Conservation (phyloP, 2,329 filamentous ascomycete species). For the Neonectria neomacrospora region DNA sequence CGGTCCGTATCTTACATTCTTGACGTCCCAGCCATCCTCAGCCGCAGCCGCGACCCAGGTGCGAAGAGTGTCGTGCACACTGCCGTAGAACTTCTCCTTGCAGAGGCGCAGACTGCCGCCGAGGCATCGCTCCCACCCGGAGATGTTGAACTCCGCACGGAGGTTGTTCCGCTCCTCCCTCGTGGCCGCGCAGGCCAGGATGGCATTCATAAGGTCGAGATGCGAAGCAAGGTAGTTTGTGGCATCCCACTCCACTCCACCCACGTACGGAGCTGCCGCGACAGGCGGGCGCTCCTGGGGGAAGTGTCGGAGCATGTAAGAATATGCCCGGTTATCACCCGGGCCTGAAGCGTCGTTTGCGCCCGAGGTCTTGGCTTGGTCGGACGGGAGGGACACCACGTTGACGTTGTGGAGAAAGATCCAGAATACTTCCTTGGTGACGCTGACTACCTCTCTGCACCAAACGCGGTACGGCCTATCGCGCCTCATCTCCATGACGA, state of each 20-base stretch:
- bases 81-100: conserved; percentile 97
- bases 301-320: conserved; percentile 78
- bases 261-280: conserved; percentile 93
- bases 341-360: conserved; percentile 44
- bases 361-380: conserved; percentile 46
- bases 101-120: conserved; percentile 86
- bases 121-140: conserved; percentile 92
- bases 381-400: conserved; percentile 74
- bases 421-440: conserved; percentile 99
- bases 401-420: conserved; percentile 97
- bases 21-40: conserved; percentile 89
- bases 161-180: conserved; percentile 77
- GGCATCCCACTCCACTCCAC: conserved; percentile 98
- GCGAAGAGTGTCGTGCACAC: conserved; percentile 87
- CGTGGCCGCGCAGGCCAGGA: conserved; percentile 83
- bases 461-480: conserved; percentile 91
- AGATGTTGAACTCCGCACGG: conserved; percentile 80
- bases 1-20: conserved; percentile 81
- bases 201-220: conserved; percentile 90
- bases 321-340: conserved; percentile 57
- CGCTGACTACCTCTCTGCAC: conserved; percentile 91
- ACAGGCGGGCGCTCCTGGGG: conserved; percentile 89
- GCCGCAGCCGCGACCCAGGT: conserved; percentile 90
- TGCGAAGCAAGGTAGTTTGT: conserved; percentile 96
- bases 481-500: conserved; percentile 89